A percentile compares a stretch with the other conserved stretches of the same genome.
These are phyloP conservation scores for Rhododendron ferrugineum DNA, from an alignment of 148 eudicot genomes.

Conservation along the genomic window DNA sequence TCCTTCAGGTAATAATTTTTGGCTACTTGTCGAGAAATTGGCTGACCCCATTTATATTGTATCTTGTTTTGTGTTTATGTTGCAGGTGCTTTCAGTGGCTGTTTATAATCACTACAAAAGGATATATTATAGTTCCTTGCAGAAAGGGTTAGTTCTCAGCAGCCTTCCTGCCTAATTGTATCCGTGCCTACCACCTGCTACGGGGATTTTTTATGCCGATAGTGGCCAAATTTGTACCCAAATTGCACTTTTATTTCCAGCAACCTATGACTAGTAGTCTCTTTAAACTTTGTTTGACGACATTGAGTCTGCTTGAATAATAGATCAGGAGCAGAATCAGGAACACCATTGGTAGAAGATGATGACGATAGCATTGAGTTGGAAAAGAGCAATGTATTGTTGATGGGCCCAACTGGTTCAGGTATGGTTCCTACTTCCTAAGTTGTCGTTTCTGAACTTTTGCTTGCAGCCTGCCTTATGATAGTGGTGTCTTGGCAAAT, in stretches of 20 bases:
- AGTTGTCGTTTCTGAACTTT: not conserved
- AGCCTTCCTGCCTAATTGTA: slow-evolving; percentile 1
- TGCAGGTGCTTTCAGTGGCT: slow-evolving; percentile 89
- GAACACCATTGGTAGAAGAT: slow-evolving; percentile 28
- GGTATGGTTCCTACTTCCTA: slow-evolving; percentile 34
- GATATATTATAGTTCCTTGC: slow-evolving; percentile 52
- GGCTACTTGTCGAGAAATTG: not conserved
- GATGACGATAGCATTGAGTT: slow-evolving; percentile 72
- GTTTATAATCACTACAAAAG: slow-evolving; percentile 92
- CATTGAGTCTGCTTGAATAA: slow-evolving; percentile 14
- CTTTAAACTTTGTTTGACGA: slow-evolving; percentile 1
- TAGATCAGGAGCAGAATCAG: slow-evolving; percentile 65
- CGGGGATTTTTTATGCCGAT: not conserved
- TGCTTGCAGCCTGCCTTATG: not conserved
- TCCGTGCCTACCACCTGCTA: not conserved
- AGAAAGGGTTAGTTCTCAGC: slow-evolving; percentile 52
- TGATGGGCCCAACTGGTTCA: slow-evolving; percentile 98
- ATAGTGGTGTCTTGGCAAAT: not conserved
- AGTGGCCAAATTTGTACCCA: not conserved
- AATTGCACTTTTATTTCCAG: not conserved
- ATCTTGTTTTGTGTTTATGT: not conserved
- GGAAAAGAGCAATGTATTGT: slow-evolving; percentile 83
- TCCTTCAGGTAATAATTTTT: not conserved
- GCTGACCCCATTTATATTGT: not conserved
- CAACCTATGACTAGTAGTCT: not conserved